Conservation (phyloP, 139 green algal genomes). For the Choricystis sp. region DNA sequence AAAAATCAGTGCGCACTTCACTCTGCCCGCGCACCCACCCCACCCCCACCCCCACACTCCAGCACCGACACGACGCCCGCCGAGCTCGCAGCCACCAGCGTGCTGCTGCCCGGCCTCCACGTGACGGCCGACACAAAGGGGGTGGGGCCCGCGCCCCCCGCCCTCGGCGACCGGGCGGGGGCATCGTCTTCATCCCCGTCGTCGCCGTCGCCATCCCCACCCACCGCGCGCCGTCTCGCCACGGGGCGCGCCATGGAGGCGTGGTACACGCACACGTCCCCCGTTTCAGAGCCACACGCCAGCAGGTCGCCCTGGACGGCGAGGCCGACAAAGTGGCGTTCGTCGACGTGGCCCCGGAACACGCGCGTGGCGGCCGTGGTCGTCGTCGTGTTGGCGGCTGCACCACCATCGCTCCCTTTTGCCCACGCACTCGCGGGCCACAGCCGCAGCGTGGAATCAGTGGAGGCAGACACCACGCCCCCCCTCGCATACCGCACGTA, state of each 20-base stretch:
- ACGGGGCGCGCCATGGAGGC: conserved; percentile 34
- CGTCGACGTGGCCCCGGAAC: conserved; percentile 70
- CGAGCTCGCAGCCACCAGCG: not conserved
- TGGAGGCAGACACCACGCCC: conserved; percentile 71
- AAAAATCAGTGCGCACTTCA: no score
- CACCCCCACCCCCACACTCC: not conserved
- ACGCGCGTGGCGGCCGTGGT: conserved; percentile 13
- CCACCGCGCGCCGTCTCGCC: not conserved
- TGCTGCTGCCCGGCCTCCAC: conserved; percentile 35
- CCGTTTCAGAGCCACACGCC: conserved; percentile 67
- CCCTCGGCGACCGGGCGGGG: not conserved
- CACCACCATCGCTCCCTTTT: not conserved
- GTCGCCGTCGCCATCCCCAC: not conserved
- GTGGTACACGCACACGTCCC: conserved; percentile 58
- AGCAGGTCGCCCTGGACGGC: conserved; percentile 52
- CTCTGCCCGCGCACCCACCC: no score
- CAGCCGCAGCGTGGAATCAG: conserved; percentile 64
- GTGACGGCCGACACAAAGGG: conserved; percentile 49
- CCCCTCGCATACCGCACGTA: conserved; percentile 69
- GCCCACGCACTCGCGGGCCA: no score
- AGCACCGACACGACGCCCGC: not conserved
- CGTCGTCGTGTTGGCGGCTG: not conserved
- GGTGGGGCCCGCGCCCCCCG: conserved; percentile 11
- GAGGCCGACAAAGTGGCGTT: conserved; percentile 93
- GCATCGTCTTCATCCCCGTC: conserved; percentile 2